These are phyloP conservation scores for Lipomyces yarrowii DNA, from an alignment of 1,139 yeast genomes.

Conservation along the genomic window DNA sequence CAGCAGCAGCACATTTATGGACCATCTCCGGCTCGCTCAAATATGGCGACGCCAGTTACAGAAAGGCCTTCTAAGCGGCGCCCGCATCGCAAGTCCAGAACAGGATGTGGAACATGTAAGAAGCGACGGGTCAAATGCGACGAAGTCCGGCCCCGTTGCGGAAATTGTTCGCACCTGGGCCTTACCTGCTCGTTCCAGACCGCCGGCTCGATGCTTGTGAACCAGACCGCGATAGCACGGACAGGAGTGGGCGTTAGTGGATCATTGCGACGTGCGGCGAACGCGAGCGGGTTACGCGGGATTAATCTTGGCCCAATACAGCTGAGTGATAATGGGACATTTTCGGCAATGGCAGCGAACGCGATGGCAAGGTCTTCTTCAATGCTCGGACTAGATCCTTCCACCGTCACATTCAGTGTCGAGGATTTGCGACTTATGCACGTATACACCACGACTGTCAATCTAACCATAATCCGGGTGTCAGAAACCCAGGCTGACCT, in stretches of 20 bases:
- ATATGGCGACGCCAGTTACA: not conserved
- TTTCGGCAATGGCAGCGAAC: not conserved
- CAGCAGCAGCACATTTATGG: not conserved
- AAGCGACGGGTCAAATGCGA: conserved; percentile 90
- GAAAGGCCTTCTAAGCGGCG: conserved; percentile 38
- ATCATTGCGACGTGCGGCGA: not conserved
- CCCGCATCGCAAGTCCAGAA: conserved; percentile 78
- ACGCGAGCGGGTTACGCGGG: not conserved
- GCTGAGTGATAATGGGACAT: not conserved
- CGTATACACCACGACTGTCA: conserved; percentile 82
- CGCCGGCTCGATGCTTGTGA: conserved; percentile 20
- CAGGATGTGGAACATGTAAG: conserved; percentile 89
- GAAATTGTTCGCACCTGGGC: conserved; percentile 75
- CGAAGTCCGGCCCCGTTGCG: conserved; percentile 77
- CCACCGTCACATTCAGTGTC: conserved; percentile 57
- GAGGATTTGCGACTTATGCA: conserved; percentile 79
- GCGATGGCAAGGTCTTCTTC: conserved; percentile 33
- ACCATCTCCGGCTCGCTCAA: not conserved
- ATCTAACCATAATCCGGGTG: conserved; percentile 85
- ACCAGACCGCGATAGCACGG: conserved; percentile 17
- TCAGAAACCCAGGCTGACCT: conserved; percentile 85
- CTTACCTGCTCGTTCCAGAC: conserved; percentile 58
- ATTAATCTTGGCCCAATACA: not conserved
- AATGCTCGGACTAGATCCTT: not conserved
- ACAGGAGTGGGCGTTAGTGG: conserved; percentile 16